phyloP scores from a whole-genome alignment of 2,329 filamentous ascomycete genomes.

The Penicillium nordicum region DNA sequence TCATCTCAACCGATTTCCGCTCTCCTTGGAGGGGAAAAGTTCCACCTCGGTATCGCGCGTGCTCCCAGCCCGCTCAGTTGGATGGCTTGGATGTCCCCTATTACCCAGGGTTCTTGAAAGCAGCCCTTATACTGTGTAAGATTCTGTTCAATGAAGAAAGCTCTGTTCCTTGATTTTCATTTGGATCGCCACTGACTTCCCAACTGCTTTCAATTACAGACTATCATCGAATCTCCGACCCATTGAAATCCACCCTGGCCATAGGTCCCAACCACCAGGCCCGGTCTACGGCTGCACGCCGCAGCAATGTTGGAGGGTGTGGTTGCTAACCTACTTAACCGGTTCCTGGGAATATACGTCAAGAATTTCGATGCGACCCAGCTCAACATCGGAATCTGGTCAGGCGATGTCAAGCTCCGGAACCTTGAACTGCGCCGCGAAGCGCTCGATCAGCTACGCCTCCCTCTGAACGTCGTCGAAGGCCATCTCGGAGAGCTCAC shows the following conservation, averaged over 20 bases:
- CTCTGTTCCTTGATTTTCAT: neutral
- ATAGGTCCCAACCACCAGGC: constrained; percentile 49
- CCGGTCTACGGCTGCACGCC: constrained; percentile 66
- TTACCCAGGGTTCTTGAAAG: constrained; percentile 23
- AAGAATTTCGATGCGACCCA: constrained; percentile 98
- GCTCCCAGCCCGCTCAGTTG: constrained; percentile 21
- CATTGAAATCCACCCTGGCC: constrained; percentile 11
- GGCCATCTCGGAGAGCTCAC: constrained; percentile 91
- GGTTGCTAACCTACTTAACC: constrained; percentile 94
- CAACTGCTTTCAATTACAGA: constrained; percentile 10
- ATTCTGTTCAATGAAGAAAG: neutral
- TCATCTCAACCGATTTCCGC: constrained; percentile 7
- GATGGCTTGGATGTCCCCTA: constrained; percentile 25
- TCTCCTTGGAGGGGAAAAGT: constrained; percentile 15
- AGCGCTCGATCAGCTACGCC: constrained; percentile 92
- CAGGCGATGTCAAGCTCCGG: constrained; percentile 90
- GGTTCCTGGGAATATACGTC: constrained; percentile 99
- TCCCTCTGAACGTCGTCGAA: constrained; percentile 94
- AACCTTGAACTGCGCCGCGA: constrained; percentile 90
- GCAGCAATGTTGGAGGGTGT: constrained; percentile 90
- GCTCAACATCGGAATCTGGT: constrained; percentile 98
- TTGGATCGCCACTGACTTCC: constrained; percentile 8
- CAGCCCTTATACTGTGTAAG: constrained; percentile 11
- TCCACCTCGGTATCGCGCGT: constrained; percentile 30
- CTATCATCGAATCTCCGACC: constrained; percentile 10